phyloP scores from a whole-genome alignment of 352 stramenopile genomes.

The Globisporangium spinosum region DNA sequence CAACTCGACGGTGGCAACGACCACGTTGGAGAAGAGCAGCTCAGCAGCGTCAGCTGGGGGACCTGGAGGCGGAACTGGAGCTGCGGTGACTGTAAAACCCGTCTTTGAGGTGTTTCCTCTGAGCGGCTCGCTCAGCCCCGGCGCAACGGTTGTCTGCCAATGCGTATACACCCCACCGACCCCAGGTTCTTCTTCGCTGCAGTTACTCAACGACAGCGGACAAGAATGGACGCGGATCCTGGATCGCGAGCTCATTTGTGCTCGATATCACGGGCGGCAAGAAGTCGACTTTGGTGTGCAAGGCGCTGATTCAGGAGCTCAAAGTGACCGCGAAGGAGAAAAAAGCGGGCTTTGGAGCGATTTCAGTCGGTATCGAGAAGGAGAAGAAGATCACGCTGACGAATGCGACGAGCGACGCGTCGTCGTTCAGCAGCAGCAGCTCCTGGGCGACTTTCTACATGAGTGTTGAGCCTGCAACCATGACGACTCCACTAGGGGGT shows the following conservation, averaged over 20 bases:
- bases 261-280: constrained; percentile 55
- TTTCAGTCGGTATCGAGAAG: constrained; percentile 72
- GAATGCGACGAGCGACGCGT: constrained; percentile 26
- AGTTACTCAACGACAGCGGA: neutral
- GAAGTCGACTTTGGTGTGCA: constrained; percentile 38
- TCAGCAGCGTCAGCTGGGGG: neutral
- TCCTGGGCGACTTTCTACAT: constrained; percentile 40
- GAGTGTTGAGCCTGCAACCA: constrained; percentile 45
- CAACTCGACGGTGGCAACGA: constrained; percentile 30
- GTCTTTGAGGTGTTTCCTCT: constrained; percentile 54
- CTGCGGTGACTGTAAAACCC: neutral
- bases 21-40: constrained; percentile 20
- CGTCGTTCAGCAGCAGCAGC: constrained; percentile 19
- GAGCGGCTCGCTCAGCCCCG: constrained; percentile 35
- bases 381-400: constrained; percentile 49
- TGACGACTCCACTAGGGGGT: constrained; percentile 40
- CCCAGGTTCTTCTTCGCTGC: neutral
- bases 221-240: constrained; percentile 12
- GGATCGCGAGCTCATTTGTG: constrained; percentile 45
- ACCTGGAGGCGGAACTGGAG: neutral
- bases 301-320: constrained; percentile 45
- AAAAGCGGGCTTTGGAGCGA: constrained; percentile 76
- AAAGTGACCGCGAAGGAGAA: constrained; percentile 66
- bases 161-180: constrained; percentile 51
- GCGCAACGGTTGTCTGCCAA: constrained; percentile 36